A percentile compares a stretch with the other conserved stretches of the same genome.
These are phyloP conservation scores for Globisporangium rhizosaccharum DNA, from an alignment of 352 stramenopile species.

Conservation along the genomic window DNA sequence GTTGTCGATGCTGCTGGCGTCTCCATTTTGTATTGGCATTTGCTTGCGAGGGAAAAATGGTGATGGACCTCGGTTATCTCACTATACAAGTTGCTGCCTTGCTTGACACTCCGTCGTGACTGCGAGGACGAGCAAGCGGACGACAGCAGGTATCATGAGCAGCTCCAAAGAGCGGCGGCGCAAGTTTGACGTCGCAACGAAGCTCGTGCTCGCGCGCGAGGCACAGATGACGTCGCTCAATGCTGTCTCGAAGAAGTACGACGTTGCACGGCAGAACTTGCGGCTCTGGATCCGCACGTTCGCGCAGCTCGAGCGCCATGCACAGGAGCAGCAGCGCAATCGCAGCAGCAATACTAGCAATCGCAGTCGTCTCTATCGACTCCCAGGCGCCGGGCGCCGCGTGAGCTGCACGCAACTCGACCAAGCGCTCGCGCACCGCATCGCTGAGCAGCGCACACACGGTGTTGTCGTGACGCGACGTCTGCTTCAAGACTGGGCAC, in stretches of 20 bases:
- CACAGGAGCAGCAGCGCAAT: neutral
- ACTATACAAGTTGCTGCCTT: no score
- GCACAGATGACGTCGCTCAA: constrained; percentile 10
- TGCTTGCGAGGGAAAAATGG: no score
- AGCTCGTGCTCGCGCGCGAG: constrained; percentile 9
- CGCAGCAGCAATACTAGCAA: neutral
- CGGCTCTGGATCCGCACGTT: constrained; percentile 11
- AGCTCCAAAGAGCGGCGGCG: constrained; percentile 1
- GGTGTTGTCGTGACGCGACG: constrained; percentile 5
- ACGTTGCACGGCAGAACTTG: constrained; percentile 10
- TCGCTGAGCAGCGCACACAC: constrained; percentile 2
- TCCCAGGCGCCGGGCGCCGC: constrained; percentile 3
- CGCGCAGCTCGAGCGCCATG: constrained; percentile 1
- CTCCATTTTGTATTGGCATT: neutral
- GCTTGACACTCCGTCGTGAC: no score
- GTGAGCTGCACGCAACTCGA: neutral
- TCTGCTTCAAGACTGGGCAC: constrained; percentile 7
- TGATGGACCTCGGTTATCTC: no score
- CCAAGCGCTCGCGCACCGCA: neutral
- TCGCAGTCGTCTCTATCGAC: neutral
- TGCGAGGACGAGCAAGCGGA: no score
- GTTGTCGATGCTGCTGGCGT: neutral
- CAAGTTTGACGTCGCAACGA: constrained; percentile 12
- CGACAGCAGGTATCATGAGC: no score
- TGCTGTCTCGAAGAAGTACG: constrained; percentile 9